Base-by-base conservation (phyloP, 176 grass and related monocot species). In the Dactylis glomerata region DNA sequence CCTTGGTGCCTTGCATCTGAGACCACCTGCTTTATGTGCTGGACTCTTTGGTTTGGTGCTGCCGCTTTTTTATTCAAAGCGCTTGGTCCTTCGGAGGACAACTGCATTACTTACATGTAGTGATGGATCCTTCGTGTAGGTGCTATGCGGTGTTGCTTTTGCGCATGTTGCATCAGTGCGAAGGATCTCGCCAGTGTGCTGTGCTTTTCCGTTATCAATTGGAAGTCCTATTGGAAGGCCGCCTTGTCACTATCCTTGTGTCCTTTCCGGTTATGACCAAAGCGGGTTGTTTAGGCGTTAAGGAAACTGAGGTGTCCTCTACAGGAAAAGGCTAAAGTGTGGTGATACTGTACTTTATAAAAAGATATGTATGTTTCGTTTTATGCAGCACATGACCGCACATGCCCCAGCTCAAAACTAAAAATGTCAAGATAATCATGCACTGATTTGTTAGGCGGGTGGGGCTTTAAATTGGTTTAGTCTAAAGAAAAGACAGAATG, bases 11-110 rank as follows among this genome's bases (percentile, higher is more conserved):
- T 86, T 83, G 74, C 88, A 78, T 79, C 88, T 66, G 73, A 90
- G 74, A 83, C 74, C 84, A 73, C 84, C 65, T 86, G 80, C 84
- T 90, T 86, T 90, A 86, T 82, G 73, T 49, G 84, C 84, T 79
- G 80, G 74, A 56, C 74, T 83, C 57, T 79, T 51, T 20, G 64
- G 80, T 74, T 79, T 73, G 74, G 65, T 86, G 84, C 84, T 67
- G 13, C n/a, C 12, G 40, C 44, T 49, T 72, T 49, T 64, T 74
- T 82, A 37, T 14, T 46, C 74, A 90, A 83, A 87, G 88, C 73
- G 32, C 28, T 79, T 38, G 66, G 34, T 83, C n/a, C 88, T 74
- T 79, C 27, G 74, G 57, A 67, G 86, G 83, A 86, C 58, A 82
- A 62, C 68, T 28, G 67, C 47, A 79, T 79, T 86, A 86, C 63